Evolutionary conservation across 2,329 filamentous ascomycete genomes (phyloP).

Genomic region (Periconia digitata): DNA sequence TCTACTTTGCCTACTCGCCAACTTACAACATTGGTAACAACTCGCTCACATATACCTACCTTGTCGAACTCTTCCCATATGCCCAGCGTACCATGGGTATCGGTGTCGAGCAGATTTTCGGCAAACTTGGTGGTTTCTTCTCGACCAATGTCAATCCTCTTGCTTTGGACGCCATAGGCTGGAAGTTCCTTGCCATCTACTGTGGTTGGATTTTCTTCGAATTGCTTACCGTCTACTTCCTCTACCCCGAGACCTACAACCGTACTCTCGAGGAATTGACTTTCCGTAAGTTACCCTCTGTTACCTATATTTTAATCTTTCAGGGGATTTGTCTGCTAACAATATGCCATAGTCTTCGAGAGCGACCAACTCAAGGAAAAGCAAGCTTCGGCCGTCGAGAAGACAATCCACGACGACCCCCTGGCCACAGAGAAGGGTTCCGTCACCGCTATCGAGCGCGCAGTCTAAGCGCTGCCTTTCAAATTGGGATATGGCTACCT

Average conservation of each 20-base stretch:
- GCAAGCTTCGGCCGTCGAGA: constrained; percentile 36
- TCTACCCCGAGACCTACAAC: constrained; percentile 63
- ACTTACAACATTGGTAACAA: constrained; percentile 68
- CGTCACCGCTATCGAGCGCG: constrained; percentile 1
- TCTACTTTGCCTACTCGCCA: constrained; percentile 62
- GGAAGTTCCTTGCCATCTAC: constrained; percentile 59
- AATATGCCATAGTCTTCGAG: constrained; percentile 34
- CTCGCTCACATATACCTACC: constrained; percentile 64
- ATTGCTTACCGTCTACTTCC: constrained; percentile 58
- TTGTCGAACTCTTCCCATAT: constrained; percentile 63
- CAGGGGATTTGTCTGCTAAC: neutral
- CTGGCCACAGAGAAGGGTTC: constrained; percentile 5
- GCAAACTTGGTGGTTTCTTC: constrained; percentile 51
- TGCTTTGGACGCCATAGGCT: constrained; percentile 57
- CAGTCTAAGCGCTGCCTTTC: neutral
- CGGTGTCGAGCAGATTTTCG: constrained; percentile 59
- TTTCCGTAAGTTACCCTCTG: constrained; percentile 26
- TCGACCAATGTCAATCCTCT: constrained; percentile 58
- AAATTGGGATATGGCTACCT: neutral
- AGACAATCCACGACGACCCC: constrained; percentile 30
- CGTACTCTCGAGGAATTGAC: constrained; percentile 63
- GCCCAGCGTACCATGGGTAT: constrained; percentile 61
- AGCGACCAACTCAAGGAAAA: constrained; percentile 37
- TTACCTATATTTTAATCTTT: neutral
- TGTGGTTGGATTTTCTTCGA: constrained; percentile 59